phyloP scores from a whole-genome alignment of 805 yeast genomes.

The Barnettozyma vustinii region DNA sequence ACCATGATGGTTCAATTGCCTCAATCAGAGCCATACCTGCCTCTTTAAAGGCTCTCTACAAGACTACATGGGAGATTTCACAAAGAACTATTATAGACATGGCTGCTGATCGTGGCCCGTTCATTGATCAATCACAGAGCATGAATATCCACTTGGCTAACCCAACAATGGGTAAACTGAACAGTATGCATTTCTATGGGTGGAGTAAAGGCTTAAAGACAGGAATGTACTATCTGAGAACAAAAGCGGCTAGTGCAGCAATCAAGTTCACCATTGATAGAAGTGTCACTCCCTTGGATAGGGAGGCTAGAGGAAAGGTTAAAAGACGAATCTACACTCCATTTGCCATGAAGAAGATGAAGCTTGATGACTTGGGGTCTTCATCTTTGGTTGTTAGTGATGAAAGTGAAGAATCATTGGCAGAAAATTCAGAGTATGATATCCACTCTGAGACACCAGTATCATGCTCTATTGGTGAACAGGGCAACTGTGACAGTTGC shows the following conservation, averaged over 20 bases:
- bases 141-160: conserved; percentile 81
- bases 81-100: conserved; percentile 69
- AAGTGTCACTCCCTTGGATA: conserved; percentile 30
- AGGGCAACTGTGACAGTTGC: conserved; percentile 9
- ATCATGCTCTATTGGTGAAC: conserved; percentile 1
- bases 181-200: conserved; percentile 97
- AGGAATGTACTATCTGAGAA: conserved; percentile 95
- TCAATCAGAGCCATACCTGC: conserved; percentile 66
- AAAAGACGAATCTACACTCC: conserved; percentile 11
- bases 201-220: conserved; percentile 98
- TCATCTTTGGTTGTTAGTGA: neutral
- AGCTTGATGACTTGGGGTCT: neutral
- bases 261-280: conserved; percentile 80
- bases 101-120: conserved; percentile 88
- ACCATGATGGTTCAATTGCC: conserved; percentile 84
- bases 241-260: conserved; percentile 96
- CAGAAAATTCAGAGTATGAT: neutral
- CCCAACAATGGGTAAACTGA: conserved; percentile 94
- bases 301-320: neutral
- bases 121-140: conserved; percentile 88
- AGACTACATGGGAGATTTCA: conserved; percentile 87
- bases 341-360: neutral
- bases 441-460: conserved; percentile 3
- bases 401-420: neutral
- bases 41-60: conserved; percentile 63